Base-by-base conservation (phyloP, 164 flowering plant species). In the Sextonia rubra region DNA sequence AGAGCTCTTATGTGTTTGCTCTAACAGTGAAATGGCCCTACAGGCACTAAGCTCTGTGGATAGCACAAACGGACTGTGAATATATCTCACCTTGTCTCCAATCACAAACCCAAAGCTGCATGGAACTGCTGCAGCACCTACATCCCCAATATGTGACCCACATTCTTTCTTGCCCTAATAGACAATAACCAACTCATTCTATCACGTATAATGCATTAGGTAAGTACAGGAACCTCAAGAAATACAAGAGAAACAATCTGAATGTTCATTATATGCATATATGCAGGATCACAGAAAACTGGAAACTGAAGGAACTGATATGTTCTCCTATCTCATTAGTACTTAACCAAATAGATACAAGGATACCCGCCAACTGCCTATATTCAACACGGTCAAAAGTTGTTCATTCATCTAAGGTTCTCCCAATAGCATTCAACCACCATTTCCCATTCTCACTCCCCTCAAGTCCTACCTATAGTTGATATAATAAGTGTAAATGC, bases 31-130 rank as follows among this genome's bases (percentile, higher is more conserved):
- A 27, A 30, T 4, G 32, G 30, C 30, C 32, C 30, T 24, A 63
- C 66, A 63, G 66, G 55, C 55, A 48, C 15, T 11, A 4, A 25
- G 20, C 66, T 66, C 32, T 32, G 20, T 30, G 29, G 24, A 37
- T 66, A n/a, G 24, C 12, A 72, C 68, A 27, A 1, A 67, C 8
- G n/a, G 52, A 30, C 25, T 44, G 64, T 23, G 64, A 27, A 69
- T 12, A 63, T 24, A 25, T 18, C 74, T 27, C 74, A 93, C 98
- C 96, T 94, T 94, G 73, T 94, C 92, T 66, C 99, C 97, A 75
- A 94, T 89, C 55, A 97, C 91, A 77, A 94, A 95, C 29, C 99
- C 99, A 69, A 92, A 84, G 66, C 99, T 97, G 81, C 99, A 92
- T 49, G 99, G 88, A 73, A 94, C 97, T 70, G 97, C 97, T 61